Percentiles rank a stretch among this genome's conserved stretches.
These are phyloP conservation scores for Naganishia vishniacii DNA, from an alignment of 768 basidiomycete species.

Conservation along the genomic window DNA sequence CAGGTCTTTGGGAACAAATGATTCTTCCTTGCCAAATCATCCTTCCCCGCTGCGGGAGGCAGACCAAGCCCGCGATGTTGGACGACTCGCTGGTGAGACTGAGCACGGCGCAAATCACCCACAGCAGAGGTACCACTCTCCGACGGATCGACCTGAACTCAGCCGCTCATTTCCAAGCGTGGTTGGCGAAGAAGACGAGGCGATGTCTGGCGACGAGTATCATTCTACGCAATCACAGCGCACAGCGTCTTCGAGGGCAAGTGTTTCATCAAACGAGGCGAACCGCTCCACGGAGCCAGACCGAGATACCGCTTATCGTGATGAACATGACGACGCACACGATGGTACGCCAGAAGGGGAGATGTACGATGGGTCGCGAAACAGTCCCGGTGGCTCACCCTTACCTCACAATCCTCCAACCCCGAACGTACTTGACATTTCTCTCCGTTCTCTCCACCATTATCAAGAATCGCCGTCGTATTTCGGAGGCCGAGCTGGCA, in stretches of 20 bases:
- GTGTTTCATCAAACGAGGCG: background rate
- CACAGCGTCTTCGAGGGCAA: background rate
- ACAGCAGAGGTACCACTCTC: constrained; percentile 41
- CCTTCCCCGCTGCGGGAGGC: constrained; percentile 4
- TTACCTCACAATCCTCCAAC: constrained; percentile 52
- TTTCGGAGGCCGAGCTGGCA: constrained; percentile 41
- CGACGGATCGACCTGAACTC: constrained; percentile 21
- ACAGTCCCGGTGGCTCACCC: constrained; percentile 30
- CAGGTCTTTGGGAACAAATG: constrained; percentile 5
- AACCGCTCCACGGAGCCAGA: constrained; percentile 1
- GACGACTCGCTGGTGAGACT: background rate
- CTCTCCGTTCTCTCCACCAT: constrained; percentile 47
- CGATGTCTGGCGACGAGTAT: background rate
- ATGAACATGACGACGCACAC: constrained; percentile 20
- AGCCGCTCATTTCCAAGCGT: constrained; percentile 22
- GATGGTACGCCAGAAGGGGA: constrained; percentile 22
- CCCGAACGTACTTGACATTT: constrained; percentile 51
- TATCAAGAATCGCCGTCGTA: constrained; percentile 32
- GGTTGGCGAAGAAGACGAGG: constrained; percentile 14
- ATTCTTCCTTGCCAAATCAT: background rate
- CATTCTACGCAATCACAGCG: constrained; percentile 1
- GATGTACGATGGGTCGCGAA: constrained; percentile 19
- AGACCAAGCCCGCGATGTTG: background rate
- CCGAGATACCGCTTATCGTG: background rate
- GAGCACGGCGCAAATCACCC: constrained; percentile 47